phyloP scores from a whole-genome alignment of 331 rosid genomes.

The Malus hybrid region DNA sequence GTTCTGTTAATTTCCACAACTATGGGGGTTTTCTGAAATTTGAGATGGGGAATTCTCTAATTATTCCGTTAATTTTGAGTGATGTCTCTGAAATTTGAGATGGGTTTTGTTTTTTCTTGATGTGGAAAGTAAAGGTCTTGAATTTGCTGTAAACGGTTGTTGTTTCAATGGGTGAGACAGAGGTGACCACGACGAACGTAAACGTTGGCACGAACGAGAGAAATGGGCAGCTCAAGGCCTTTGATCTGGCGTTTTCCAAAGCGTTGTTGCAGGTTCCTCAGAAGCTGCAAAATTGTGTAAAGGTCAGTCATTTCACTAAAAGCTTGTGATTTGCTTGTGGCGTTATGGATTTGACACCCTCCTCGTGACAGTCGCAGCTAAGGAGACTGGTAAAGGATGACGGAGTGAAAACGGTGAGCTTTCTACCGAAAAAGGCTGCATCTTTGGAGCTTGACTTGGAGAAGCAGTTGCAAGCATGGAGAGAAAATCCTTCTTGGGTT shows the following conservation, averaged over 20 bases:
- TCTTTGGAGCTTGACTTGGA: slow-evolving; percentile 57
- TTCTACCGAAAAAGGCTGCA: slow-evolving; percentile 21
- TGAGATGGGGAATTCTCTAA: too few species aligned
- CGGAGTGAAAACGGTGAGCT: slow-evolving; percentile 23
- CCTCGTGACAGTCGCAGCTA: slow-evolving; percentile 47
- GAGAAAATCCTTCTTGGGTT: slow-evolving; percentile 78
- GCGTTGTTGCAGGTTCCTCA: slow-evolving; percentile 60
- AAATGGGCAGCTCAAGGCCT: slow-evolving; percentile 19
- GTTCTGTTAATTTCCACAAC: too few species aligned
- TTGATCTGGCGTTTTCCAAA: slow-evolving; percentile 45
- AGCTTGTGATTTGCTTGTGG: background rate
- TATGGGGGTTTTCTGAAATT: too few species aligned
- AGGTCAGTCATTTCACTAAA: slow-evolving; percentile 36
- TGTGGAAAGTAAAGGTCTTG: background rate
- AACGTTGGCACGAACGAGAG: slow-evolving; percentile 32
- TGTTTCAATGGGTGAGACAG: slow-evolving; percentile 49
- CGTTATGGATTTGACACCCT: background rate
- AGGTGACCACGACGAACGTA: slow-evolving; percentile 29
- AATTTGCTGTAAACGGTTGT: slow-evolving; percentile 14
- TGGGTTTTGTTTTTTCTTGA: slow-evolving; percentile 3
- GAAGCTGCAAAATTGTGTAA: slow-evolving; percentile 53
- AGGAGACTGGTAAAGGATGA: slow-evolving; percentile 46
- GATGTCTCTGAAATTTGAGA: background rate
- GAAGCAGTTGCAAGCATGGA: slow-evolving; percentile 85
- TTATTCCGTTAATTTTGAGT: background rate